Evolutionary conservation across 1,139 yeast genomes (phyloP).

Genomic region (Yamadazyma epiphylla): DNA sequence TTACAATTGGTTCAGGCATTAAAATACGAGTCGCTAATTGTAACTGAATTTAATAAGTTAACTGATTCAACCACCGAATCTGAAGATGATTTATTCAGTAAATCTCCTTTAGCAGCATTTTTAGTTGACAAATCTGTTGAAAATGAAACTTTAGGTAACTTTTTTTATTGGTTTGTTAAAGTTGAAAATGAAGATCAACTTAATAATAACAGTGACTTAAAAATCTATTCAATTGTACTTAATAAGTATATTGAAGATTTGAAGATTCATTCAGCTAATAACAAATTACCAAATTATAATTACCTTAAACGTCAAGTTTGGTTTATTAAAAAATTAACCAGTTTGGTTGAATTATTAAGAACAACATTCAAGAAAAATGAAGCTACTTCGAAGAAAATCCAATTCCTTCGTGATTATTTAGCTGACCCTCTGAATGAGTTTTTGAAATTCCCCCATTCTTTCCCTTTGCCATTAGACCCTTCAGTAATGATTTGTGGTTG

Average conservation of each 20-base stretch:
- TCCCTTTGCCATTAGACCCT: slow-evolving; percentile 74
- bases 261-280: slow-evolving; percentile 25
- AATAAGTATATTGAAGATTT: slow-evolving; percentile 39
- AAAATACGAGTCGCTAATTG: slow-evolving; percentile 56
- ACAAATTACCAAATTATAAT: slow-evolving; percentile 33
- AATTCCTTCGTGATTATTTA: slow-evolving; percentile 39
- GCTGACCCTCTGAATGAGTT: slow-evolving; percentile 40
- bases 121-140: slow-evolving; percentile 68
- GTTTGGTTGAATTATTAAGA: slow-evolving; percentile 37
- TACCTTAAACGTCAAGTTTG: slow-evolving; percentile 42
- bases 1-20: slow-evolving; percentile 92
- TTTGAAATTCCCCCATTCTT: slow-evolving; percentile 44
- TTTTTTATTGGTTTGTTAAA: slow-evolving; percentile 86
- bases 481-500: slow-evolving; percentile 66
- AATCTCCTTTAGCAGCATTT: slow-evolving; percentile 73
- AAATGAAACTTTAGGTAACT: slow-evolving; percentile 70
- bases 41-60: slow-evolving; percentile 3
- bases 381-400: slow-evolving; percentile 40
- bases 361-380: slow-evolving; percentile 41
- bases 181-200: slow-evolving; percentile 79
- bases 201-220: slow-evolving; percentile 13
- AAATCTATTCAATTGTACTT: slow-evolving; percentile 32
- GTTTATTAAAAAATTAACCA: slow-evolving; percentile 42
- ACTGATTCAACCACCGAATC: slow-evolving; percentile 18
- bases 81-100: slow-evolving; percentile 11